phyloP scores from a whole-genome alignment of 305 asterid species.

The Fraxinus sp. region DNA sequence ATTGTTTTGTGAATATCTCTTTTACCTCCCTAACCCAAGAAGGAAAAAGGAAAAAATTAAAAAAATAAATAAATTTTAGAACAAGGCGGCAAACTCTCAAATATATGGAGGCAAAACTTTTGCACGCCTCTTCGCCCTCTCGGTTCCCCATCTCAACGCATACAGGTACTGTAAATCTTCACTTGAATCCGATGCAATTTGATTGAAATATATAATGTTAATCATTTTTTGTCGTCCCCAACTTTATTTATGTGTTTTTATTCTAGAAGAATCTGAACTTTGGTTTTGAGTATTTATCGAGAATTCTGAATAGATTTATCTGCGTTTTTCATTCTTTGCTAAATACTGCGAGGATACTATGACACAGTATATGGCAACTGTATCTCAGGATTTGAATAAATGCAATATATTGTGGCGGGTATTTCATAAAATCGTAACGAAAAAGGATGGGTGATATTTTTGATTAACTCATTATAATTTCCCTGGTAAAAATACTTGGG shows the following conservation, averaged over 20 bases:
- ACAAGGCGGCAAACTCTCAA: slow-evolving; percentile 12
- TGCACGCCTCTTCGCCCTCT: not conserved
- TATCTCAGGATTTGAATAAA: not conserved
- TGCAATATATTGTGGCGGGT: not conserved
- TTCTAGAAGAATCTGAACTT: not conserved
- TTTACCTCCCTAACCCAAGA: not conserved
- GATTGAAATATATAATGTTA: not conserved
- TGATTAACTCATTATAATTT: not conserved
- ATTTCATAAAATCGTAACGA: not conserved
- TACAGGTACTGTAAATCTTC: not conserved
- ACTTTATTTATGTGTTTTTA: not conserved
- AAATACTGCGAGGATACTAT: not conserved
- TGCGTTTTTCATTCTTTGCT: not conserved
- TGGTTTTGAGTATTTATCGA: not conserved
- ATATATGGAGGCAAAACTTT: slow-evolving; percentile 5
- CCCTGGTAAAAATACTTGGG: not conserved
- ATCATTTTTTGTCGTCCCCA: not conserved
- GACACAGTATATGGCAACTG: not conserved
- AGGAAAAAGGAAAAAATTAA: not conserved
- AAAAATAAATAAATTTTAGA: not conserved
- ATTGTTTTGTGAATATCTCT: not conserved
- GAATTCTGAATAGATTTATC: not conserved
- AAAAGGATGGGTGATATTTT: not conserved
- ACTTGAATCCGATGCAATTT: not conserved
- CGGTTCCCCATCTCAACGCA: not conserved